Evolutionary conservation across 768 basidiomycete genomes (phyloP).

Genomic region (Lactarius trivialis): DNA sequence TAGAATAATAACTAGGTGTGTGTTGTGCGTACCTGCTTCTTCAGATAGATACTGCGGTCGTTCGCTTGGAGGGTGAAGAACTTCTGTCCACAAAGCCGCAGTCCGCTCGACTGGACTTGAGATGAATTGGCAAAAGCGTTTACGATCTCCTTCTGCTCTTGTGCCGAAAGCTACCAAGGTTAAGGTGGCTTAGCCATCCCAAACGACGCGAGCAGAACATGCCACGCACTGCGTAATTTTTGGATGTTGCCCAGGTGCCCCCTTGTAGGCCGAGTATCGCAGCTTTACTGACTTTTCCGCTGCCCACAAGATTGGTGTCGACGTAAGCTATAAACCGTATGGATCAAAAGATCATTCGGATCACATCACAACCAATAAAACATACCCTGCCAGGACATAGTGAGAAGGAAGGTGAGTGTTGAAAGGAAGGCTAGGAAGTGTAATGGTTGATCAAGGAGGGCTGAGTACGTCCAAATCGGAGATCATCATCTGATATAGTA

Average conservation of each 20-base stretch:
- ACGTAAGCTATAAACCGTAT: slow-evolving; percentile 55
- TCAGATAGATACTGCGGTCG: slow-evolving; percentile 57
- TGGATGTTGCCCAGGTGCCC: slow-evolving; percentile 67
- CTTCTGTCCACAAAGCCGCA: slow-evolving; percentile 63
- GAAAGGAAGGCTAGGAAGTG: slow-evolving; percentile 5
- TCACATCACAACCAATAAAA: background rate
- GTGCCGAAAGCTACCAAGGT: slow-evolving; percentile 45
- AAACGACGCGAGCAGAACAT: background rate
- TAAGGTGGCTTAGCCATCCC: background rate
- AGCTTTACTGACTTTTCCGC: slow-evolving; percentile 64
- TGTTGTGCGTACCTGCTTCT: slow-evolving; percentile 59
- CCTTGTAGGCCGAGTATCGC: slow-evolving; percentile 70
- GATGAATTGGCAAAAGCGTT: slow-evolving; percentile 39
- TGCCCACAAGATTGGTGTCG: slow-evolving; percentile 71
- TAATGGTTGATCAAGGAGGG: slow-evolving; percentile 6
- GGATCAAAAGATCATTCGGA: background rate
- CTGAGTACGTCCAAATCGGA: slow-evolving; percentile 9
- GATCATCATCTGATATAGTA: slow-evolving; percentile 20
- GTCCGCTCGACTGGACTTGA: slow-evolving; percentile 46
- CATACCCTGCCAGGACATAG: slow-evolving; percentile 25
- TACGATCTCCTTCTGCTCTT: slow-evolving; percentile 58
- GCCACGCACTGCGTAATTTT: slow-evolving; percentile 51
- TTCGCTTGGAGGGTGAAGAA: slow-evolving; percentile 58
- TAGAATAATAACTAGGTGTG: background rate
- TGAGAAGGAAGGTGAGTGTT: slow-evolving; percentile 1